Conservation (phyloP, 768 basidiomycete genomes). For the Pholiota molesta region DNA sequence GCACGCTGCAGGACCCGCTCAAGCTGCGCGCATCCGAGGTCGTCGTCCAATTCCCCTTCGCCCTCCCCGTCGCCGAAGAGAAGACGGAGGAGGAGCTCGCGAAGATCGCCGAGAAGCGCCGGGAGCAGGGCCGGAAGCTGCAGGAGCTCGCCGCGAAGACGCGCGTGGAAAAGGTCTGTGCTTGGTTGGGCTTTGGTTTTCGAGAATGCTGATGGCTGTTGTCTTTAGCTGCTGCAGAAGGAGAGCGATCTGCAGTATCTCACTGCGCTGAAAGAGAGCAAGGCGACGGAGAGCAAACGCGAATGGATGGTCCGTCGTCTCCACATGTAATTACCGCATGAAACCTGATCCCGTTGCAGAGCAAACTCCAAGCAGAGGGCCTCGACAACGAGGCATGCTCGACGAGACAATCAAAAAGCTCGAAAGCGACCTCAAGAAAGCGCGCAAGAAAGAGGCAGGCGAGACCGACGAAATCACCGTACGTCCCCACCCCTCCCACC, state of each 20-base stretch:
- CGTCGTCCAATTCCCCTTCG: constrained; percentile 89
- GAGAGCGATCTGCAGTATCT: constrained; percentile 75
- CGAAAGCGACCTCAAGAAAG: constrained; percentile 74
- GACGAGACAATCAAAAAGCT: constrained; percentile 87
- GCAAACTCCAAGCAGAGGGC: constrained; percentile 65
- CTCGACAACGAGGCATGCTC: constrained; percentile 77
- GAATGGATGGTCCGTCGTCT: constrained; percentile 69
- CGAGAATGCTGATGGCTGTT: background rate
- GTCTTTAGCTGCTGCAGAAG: constrained; percentile 65
- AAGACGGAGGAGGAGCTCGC: constrained; percentile 92
- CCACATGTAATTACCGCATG: background rate
- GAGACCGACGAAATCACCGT: constrained; percentile 65
- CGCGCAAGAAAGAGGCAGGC: constrained; percentile 78
- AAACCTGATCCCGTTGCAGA: constrained; percentile 35
- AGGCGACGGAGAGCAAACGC: constrained; percentile 59
- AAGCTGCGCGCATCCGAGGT: constrained; percentile 66
- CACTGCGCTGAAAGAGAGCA: constrained; percentile 63
- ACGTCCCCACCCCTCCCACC: constrained; percentile 13
- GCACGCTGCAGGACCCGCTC: constrained; percentile 65
- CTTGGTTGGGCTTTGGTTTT: no score
- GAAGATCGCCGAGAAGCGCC: constrained; percentile 73
- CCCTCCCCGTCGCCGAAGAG: constrained; percentile 64
- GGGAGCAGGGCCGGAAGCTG: constrained; percentile 84
- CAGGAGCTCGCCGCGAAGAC: constrained; percentile 91
- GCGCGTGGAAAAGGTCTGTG: constrained; percentile 77